Percentiles rank a stretch among this genome's conserved stretches.
These are phyloP conservation scores for Pseudogymnoascus sp. DNA, from an alignment of 2,329 filamentous ascomycete species.

Conservation along the genomic window DNA sequence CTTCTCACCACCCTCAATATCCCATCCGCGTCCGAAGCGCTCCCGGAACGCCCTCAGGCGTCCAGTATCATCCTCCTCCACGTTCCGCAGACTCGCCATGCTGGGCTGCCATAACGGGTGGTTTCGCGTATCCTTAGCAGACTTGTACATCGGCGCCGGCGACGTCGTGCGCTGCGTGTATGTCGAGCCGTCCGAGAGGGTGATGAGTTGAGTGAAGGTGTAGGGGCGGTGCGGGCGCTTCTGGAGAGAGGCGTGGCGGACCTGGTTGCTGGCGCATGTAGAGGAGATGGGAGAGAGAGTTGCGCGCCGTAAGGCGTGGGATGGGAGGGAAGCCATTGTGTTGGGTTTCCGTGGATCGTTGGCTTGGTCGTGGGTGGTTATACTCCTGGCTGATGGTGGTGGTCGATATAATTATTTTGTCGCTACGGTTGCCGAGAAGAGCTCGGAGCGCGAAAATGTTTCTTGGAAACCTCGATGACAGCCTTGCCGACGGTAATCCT, in stretches of 20 bases:
- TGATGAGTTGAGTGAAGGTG: conserved; percentile 93
- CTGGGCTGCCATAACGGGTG: conserved; percentile 84
- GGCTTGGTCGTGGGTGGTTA: not conserved
- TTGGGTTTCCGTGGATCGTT: conserved; percentile 11
- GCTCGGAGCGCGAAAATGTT: conserved; percentile 12
- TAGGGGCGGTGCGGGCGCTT: conserved; percentile 85
- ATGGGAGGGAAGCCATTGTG: conserved; percentile 17
- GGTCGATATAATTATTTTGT: conserved; percentile 9
- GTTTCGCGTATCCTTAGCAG: conserved; percentile 78
- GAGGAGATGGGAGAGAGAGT: conserved; percentile 10
- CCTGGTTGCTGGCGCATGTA: conserved; percentile 13
- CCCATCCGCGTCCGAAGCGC: conserved; percentile 77
- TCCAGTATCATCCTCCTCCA: conserved; percentile 93
- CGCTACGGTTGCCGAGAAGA: conserved; percentile 14
- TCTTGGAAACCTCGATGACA: conserved; percentile 12
- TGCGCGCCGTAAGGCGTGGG: conserved; percentile 16
- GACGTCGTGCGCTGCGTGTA: conserved; percentile 73
- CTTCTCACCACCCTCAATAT: conserved; percentile 41
- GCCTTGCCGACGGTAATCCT: not conserved
- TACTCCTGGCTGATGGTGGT: not conserved
- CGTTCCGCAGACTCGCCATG: conserved; percentile 69
- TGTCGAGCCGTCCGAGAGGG: conserved; percentile 81
- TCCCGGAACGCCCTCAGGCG: conserved; percentile 76
- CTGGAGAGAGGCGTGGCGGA: conserved; percentile 74
- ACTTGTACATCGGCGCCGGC: conserved; percentile 50